Conservation (phyloP, 1,284 basidiomycete genomes). For the Cryptococcus maquisensis region DNA sequence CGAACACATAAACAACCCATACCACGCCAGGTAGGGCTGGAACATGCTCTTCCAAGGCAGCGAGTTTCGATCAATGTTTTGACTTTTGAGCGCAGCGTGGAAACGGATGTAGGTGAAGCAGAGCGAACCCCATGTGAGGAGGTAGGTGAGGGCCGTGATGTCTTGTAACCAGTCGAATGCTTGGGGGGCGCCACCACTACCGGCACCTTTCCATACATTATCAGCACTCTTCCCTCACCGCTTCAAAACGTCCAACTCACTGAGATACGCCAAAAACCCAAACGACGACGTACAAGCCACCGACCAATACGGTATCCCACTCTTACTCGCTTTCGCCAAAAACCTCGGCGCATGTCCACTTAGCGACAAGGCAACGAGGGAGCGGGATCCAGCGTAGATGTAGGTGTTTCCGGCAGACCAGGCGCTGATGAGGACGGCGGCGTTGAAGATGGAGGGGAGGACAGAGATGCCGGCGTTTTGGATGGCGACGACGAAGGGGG, state of each 20-base stretch:
- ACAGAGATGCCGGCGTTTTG: conserved; percentile 63
- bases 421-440: conserved; percentile 47
- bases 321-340: conserved; percentile 62
- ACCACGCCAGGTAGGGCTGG: conserved; percentile 14
- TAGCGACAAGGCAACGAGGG: conserved; percentile 72
- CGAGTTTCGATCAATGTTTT: conserved; percentile 8
- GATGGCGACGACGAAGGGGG: conserved; percentile 62
- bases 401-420: conserved; percentile 82
- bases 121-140: conserved; percentile 6
- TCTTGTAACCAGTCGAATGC: conserved; percentile 8
- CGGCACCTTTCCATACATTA: too few species aligned
- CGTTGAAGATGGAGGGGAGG: conserved; percentile 71
- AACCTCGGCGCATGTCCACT: conserved; percentile 70
- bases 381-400: conserved; percentile 74
- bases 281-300: conserved; percentile 63
- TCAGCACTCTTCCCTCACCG: too few species aligned
- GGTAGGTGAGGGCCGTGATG: conserved; percentile 3
- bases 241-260: background rate
- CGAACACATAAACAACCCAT: background rate
- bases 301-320: conserved; percentile 69
- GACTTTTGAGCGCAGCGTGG: conserved; percentile 2
- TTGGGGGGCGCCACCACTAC: conserved; percentile 39
- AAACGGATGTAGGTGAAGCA: conserved; percentile 7
- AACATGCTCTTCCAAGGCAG: conserved; percentile 22
- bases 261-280: conserved; percentile 66